Conservation (phyloP, 2,329 filamentous ascomycete genomes). For the Penicillium occitanis region DNA sequence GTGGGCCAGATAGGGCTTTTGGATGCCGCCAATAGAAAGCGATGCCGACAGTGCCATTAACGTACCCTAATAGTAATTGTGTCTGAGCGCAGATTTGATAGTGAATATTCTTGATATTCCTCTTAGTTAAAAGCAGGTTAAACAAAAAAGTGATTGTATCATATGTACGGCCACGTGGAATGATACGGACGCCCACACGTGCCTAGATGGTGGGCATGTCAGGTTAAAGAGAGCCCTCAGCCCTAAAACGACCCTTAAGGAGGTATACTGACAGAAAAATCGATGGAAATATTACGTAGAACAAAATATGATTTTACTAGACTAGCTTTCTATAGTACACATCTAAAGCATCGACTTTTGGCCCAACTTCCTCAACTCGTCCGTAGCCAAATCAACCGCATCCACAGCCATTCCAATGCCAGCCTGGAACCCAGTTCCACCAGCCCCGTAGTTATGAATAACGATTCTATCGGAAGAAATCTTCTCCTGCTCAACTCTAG, state of each 20-base stretch:
- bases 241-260: not conserved
- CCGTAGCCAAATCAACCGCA: conserved; percentile 12
- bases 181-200: not conserved
- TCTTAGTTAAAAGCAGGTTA: not conserved
- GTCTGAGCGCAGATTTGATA: not conserved
- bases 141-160: not conserved
- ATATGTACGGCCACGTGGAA: not conserved
- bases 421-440: conserved; percentile 61
- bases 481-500: conserved; percentile 56
- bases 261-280: not conserved
- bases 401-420: conserved; percentile 16
- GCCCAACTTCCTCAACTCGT: not conserved
- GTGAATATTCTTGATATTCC: not conserved
- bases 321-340: not conserved
- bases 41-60: conserved; percentile 6
- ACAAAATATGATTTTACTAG: not conserved
- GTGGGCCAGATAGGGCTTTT: conserved; percentile 17
- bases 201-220: not conserved
- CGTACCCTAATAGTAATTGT: not conserved
- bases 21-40: conserved; percentile 15
- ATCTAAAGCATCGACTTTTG: conserved; percentile 12
- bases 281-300: not conserved
- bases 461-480: conserved; percentile 30
- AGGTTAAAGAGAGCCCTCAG: not conserved
- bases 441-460: conserved; percentile 61